Evolutionary conservation across 495 filamentous ascomycete genomes (phyloP).

Genomic region (Aspergillus bertholletiae): DNA sequence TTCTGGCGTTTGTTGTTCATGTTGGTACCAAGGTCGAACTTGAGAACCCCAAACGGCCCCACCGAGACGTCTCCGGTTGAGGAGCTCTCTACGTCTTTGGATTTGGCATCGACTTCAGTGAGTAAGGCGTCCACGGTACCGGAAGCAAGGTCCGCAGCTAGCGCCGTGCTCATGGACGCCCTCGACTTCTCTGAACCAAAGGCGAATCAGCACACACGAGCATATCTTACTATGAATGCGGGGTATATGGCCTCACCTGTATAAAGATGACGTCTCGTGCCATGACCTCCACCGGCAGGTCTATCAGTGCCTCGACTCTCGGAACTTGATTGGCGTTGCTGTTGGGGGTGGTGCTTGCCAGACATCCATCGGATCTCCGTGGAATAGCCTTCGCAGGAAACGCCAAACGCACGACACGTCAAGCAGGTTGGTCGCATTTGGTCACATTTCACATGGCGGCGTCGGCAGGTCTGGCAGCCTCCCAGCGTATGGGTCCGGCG

Average conservation of each 20-base stretch:
- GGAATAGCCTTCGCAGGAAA: conserved; percentile 31
- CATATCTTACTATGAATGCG: neutral
- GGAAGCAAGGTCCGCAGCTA: conserved; percentile 20
- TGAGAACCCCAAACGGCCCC: conserved; percentile 30
- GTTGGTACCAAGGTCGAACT: conserved; percentile 10
- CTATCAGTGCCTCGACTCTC: conserved; percentile 8
- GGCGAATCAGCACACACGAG: neutral
- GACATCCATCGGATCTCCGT: conserved; percentile 31
- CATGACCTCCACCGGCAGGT: conserved; percentile 8
- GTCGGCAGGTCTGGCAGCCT: conserved; percentile 33
- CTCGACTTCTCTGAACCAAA: conserved; percentile 21
- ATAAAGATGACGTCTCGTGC: conserved; percentile 31
- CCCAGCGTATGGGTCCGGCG: conserved; percentile 31
- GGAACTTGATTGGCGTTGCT: neutral
- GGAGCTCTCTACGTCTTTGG: conserved; percentile 19
- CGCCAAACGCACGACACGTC: conserved; percentile 24
- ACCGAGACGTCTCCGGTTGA: conserved; percentile 25
- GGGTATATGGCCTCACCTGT: conserved; percentile 16
- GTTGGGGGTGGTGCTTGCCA: neutral
- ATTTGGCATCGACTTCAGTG: conserved; percentile 27
- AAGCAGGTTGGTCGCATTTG: conserved; percentile 34
- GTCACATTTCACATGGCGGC: conserved; percentile 40
- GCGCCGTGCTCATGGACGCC: conserved; percentile 28
- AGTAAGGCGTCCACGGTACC: conserved; percentile 33
- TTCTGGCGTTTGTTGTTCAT: neutral